phyloP scores from a whole-genome alignment of 2,329 filamentous ascomycete genomes.

The Colletotrichum zoysiae region DNA sequence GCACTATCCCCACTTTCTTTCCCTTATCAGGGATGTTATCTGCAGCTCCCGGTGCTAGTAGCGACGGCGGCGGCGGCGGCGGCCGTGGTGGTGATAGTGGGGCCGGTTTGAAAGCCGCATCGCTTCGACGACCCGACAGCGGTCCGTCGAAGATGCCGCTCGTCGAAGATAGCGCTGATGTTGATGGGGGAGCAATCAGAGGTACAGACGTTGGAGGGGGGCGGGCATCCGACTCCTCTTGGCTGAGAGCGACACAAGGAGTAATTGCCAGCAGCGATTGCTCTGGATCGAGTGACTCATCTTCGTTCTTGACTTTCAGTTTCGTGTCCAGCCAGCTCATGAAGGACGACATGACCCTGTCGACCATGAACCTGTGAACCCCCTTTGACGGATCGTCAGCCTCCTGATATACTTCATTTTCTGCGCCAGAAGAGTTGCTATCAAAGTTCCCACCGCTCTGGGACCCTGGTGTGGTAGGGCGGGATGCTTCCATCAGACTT shows the following conservation, averaged over 20 bases:
- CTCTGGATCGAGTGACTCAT: conserved; percentile 12
- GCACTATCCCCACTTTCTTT: not conserved
- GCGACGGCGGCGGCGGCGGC: conserved; percentile 10
- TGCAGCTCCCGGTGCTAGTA: not conserved
- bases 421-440: not conserved
- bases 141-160: too few species aligned
- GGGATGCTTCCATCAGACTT: not conserved
- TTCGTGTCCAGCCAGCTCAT: conserved; percentile 34
- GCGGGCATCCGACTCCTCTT: not conserved
- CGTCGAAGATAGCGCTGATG: too few species aligned
- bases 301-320: conserved; percentile 10
- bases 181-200: not conserved
- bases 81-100: not conserved
- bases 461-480: not conserved
- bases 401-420: not conserved
- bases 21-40: not conserved
- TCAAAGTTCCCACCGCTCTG: not conserved
- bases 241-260: rapidly evolving
- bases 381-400: not conserved
- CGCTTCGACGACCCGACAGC: not conserved
- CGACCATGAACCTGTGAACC: conserved; percentile 22
- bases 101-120: not conserved
- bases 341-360: conserved; percentile 33
- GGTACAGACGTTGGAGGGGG: not conserved
- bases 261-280: not conserved